Evolutionary conservation across 805 yeast species (phyloP), one percentile per base, ranked within the genome.

Genomic region (Metschnikowia shivogae): DNA sequence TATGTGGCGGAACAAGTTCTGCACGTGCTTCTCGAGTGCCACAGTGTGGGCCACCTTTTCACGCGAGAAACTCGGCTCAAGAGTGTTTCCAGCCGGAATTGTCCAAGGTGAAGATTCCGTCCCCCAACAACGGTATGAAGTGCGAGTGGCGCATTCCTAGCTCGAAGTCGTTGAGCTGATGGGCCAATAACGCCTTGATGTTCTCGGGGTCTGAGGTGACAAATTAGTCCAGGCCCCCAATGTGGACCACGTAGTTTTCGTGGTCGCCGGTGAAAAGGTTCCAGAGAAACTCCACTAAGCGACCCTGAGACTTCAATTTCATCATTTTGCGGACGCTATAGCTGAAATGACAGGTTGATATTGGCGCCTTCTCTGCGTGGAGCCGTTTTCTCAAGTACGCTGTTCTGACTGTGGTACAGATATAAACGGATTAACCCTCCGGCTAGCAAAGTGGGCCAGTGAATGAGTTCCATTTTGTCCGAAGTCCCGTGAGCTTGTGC

Each of bases 11-110:
- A 57, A 61, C 30, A 67, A 55, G 11, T 45, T 43, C 45, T 57
- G 60, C 22, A 66, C 40, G 44, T 63, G 72, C 7, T 59, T 59
- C 52, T 67, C 72, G 42, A 68, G 60, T 3, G 64, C 50, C 48
- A 56, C 50, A 13, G 65, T 64, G 49, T 67, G 72, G 27, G 63
- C 64, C 32, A 68, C 57, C 47, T 65, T 68, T 45, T 67, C 72
- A 48, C 71, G 60, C 11, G 69, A 58, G 49, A 67, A 68, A 42
- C 65, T 68, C 4, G 73, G 73, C 46, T 57, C 44, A 68, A 60
- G 56, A 68, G 54, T 65, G 63, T 48, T 67, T 67, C 73, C 72
- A 67, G n/a, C 71, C 70, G 19, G 50, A 57, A 20, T 65, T 64
- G 46, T 67, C 72, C 28, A 67, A 56, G 13, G 72, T 66, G 52